Evolutionary conservation across 305 asterid genomes (phyloP).

Genomic region (Fraxinus nigra): DNA sequence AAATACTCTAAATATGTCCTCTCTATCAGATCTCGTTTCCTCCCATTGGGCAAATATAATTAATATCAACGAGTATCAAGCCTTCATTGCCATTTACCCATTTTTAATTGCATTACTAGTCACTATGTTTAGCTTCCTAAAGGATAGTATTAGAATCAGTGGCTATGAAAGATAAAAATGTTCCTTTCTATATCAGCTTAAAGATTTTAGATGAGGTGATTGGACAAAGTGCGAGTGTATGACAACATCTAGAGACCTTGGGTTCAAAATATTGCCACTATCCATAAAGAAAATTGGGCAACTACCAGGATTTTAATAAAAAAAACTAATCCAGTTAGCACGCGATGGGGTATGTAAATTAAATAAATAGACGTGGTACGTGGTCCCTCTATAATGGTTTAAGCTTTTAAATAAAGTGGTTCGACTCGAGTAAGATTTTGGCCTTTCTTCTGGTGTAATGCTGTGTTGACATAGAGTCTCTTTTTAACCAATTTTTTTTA

Average conservation of each 20-base stretch:
- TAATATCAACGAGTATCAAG: neutral
- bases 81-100: neutral
- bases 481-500: neutral
- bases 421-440: neutral
- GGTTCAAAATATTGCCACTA: neutral
- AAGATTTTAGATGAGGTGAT: neutral
- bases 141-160: neutral
- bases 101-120: neutral
- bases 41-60: neutral
- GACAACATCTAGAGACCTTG: neutral
- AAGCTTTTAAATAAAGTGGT: neutral
- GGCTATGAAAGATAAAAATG: neutral
- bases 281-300: neutral
- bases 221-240: neutral
- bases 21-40: neutral
- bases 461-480: neutral
- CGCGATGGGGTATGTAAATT: neutral
- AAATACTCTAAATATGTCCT: neutral
- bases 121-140: neutral
- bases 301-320: neutral
- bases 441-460: neutral
- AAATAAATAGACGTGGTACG: neutral
- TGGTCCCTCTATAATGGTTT: neutral
- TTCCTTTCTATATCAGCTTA: neutral
- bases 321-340: neutral